These are phyloP conservation scores for Hypoxylon crocopeplum DNA, from an alignment of 495 filamentous ascomycete species.

Conservation along the genomic window DNA sequence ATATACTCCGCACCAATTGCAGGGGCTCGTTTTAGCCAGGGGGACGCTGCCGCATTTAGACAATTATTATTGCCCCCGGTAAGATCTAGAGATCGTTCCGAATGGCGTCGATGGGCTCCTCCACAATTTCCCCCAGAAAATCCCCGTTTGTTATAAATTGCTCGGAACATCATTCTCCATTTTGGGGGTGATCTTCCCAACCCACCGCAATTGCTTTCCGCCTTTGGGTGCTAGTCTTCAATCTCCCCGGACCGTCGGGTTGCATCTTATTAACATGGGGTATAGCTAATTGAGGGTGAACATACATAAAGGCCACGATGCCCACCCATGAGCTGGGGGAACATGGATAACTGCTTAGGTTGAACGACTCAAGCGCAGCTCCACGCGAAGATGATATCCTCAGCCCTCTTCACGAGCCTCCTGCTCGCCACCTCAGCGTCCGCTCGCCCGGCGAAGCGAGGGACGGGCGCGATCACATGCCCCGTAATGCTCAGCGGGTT, in stretches of 20 bases:
- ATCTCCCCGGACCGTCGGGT: conserved; percentile 17
- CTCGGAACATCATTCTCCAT: conserved; percentile 39
- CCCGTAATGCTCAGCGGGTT: conserved; percentile 56
- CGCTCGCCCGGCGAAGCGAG: conserved; percentile 25
- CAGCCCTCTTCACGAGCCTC: conserved; percentile 26
- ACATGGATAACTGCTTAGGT: not conserved
- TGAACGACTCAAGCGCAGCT: not conserved
- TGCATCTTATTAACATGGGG: conserved; percentile 1
- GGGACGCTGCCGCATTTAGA: not conserved
- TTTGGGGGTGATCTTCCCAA: conserved; percentile 24
- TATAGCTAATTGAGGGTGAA: not conserved
- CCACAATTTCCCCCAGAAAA: conserved; percentile 16
- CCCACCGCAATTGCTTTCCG: conserved; percentile 18
- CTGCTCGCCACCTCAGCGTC: conserved; percentile 29
- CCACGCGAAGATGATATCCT: conserved; percentile 33
- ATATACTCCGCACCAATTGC: conserved; percentile 7
- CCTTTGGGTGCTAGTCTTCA: not conserved
- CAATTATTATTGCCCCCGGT: conserved; percentile 15
- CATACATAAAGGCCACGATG: conserved; percentile 16
- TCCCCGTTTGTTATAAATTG: conserved; percentile 30
- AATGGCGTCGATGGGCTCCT: conserved; percentile 26
- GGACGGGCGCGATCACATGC: conserved; percentile 47
- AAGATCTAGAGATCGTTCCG: conserved; percentile 30
- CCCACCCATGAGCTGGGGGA: not conserved
- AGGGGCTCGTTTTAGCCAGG: conserved; percentile 33